Evolutionary conservation across 371 early-diverging fungal genomes (phyloP), one percentile per base, ranked within the genome.

Genomic region (Cokeromyces recurvatus): DNA sequence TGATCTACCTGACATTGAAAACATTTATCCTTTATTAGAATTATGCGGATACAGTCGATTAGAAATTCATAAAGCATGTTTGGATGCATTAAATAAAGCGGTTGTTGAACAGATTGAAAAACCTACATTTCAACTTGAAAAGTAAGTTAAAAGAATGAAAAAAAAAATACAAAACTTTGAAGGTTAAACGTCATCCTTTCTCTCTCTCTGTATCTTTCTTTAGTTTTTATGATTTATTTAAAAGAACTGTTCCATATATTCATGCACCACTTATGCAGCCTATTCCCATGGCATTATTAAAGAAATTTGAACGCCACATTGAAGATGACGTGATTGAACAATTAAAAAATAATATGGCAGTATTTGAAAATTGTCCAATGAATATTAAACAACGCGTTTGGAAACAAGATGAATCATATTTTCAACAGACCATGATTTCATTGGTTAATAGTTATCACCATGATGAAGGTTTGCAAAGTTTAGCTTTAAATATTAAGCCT

Each of bases 221-320:
- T 55, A 80, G 81, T 37, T 76, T 78, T 41, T 50, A 68, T 24
- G 64, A 68, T 7, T 55, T 81, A 0, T 67, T 84, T 31, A 57
- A 57, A 11, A 60, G 66, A 14, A 77, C 78, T 22, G 55, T 74
- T 39, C 74, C 74, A 14, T 84, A 84, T 44, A 72, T 86, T 23
- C 62, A 66, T 17, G 62, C 77, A 0, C 69, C 78, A 3, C 56
- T 70, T 4, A 73, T 86, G 60, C 84, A 79, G 41, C 71, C 80
- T 10, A 68, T 86, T 17, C 84, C 87, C 11, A 73, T 86, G 58
- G 64, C 80, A 8, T 66, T 86, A 4, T 56, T 86, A 21, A 66
- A 68, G 16, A 75, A 72, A 35, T 77, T 74, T 41, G 83, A 81
- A 6, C 56, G 48, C 22, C 54, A 71, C 50, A 64, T 84, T 27